Evolutionary conservation across 768 basidiomycete species (phyloP), one percentile per base, ranked within the genome.

Genomic region (Astraeus odoratus): DNA sequence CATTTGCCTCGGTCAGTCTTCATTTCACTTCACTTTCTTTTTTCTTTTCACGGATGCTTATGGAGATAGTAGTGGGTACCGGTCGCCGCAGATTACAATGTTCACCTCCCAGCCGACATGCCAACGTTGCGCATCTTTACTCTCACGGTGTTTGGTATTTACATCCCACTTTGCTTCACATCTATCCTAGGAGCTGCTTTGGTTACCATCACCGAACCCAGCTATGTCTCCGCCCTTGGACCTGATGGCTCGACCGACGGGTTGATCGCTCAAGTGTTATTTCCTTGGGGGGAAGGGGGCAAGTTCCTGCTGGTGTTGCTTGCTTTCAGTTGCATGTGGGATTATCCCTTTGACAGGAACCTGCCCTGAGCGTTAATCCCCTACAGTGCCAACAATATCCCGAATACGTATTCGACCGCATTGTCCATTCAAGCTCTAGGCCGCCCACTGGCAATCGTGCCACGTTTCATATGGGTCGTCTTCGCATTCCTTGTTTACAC

Each of bases 71-170:
- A 66, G 53, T 76, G 74, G 76, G 70, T 73, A 0, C 69, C 74
- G 1, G 51, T 78, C 1, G 76, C 75, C 3, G 76, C 77, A 5
- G 77, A 78, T 55, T 78, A 75, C 55, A 77, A 76, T 51, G 72
- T 71, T 51, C 65, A 70, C 18, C 58, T 78, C 0, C 77, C 77
- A 0, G 68, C 51, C 2, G 53, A 72, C 42, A 75, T 70, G 3
- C 62, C 67, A 9, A 56, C 68, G 18, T 55, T 57, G 43, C 69
- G 68, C 22, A 65, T 78, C 15, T 78, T 79, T 58, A 26, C 65
- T 8, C 48, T 78, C 37, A 77, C 77, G 0, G 76, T 72, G 55
- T 71, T 71, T 29, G 77, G 77, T 1, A 49, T 78, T 8, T 73
- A 66, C 59, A 68, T 77, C 27, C 77, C 77, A 0, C 64, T 68